Conservation (phyloP, 2,329 filamentous ascomycete genomes). For the Claviceps pazoutovae region DNA sequence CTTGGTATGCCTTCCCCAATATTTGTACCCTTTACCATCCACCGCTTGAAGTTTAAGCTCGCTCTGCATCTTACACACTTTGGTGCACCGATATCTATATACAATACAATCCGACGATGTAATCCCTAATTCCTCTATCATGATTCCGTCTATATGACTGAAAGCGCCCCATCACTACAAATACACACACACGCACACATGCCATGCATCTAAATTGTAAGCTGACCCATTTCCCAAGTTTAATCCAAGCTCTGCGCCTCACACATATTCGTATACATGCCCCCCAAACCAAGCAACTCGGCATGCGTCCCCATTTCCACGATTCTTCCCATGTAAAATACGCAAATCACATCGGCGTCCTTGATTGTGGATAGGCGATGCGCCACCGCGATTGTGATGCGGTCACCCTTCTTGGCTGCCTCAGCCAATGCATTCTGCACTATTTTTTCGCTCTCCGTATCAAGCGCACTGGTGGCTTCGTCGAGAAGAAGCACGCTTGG, state of each 20-base stretch:
- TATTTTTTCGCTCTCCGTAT: constrained; percentile 87
- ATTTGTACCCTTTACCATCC: too few relatives aligned
- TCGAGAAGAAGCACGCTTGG: constrained; percentile 89
- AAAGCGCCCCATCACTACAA: too few relatives aligned
- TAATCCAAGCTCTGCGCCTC: neutral
- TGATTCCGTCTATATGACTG: too few relatives aligned
- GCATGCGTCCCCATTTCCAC: constrained; percentile 43
- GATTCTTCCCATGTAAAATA: constrained; percentile 42
- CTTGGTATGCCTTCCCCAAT: too few relatives aligned
- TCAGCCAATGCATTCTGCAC: constrained; percentile 74
- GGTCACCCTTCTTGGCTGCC: constrained; percentile 62
- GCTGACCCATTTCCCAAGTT: too few relatives aligned
- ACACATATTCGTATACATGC: constrained; percentile 34
- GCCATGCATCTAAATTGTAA: too few relatives aligned
- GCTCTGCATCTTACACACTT: too few relatives aligned
- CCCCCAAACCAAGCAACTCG: constrained; percentile 34
- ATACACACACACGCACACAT: too few relatives aligned
- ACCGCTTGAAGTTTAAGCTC: too few relatives aligned
- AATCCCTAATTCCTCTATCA: too few relatives aligned
- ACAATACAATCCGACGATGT: too few relatives aligned
- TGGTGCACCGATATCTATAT: too few relatives aligned
- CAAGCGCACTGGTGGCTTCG: constrained; percentile 81
- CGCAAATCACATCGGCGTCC: constrained; percentile 46
- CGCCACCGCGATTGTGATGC: constrained; percentile 89
- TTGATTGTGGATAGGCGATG: constrained; percentile 88